Base-by-base conservation (phyloP, 495 filamentous ascomycete genomes). In the Symbiotaphrina buchneri region DNA sequence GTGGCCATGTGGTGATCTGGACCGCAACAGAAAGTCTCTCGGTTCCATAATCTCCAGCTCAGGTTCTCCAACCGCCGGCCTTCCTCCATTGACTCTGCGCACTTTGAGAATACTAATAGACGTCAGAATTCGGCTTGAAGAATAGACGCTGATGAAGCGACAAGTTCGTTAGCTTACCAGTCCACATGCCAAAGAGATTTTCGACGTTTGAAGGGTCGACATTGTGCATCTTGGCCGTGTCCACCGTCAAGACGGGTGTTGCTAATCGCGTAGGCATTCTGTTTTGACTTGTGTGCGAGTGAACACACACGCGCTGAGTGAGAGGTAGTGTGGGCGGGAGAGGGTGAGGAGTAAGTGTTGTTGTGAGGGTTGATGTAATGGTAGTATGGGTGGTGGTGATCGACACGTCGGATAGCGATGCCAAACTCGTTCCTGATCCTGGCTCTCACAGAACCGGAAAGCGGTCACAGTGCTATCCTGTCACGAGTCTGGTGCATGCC, bases 121-220 rank as follows among this genome's bases (percentile, higher is more conserved):
- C 25, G 37, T n/a, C 27, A 19, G 4, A 33, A 18, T 21, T 26
- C 8, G 7, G 18, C n/a, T 21, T 16, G 20, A 13, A 36, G 21
- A 30, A 35, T 16, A 25, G 36, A 4, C 11, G 23, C 28, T 8
- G 8, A 13, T 29, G 17, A 17, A 15, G 11, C 10, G 26, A 11
- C 33, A 22, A 17, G 11, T 3, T 3, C 28, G 11, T 10, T 31
- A 32, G 63, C 81, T 66, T 57, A 93, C 84, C 83, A 53, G 82
- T 83, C 82, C 85, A 93, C 72, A 97, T 90, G 56, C 81, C 81
- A 53, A 87, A 90, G 22, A 97, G 70, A 44, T 84, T 91, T 54
- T 91, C 78, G 10, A 76, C 71, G 46, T 92, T 91, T 32, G 73
- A 60, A 1, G 87, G 91, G 53, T 94, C 83, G 42, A 97, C 77